Base-by-base conservation (phyloP, 345 rosid species). In the Jatropha curcas region DNA sequence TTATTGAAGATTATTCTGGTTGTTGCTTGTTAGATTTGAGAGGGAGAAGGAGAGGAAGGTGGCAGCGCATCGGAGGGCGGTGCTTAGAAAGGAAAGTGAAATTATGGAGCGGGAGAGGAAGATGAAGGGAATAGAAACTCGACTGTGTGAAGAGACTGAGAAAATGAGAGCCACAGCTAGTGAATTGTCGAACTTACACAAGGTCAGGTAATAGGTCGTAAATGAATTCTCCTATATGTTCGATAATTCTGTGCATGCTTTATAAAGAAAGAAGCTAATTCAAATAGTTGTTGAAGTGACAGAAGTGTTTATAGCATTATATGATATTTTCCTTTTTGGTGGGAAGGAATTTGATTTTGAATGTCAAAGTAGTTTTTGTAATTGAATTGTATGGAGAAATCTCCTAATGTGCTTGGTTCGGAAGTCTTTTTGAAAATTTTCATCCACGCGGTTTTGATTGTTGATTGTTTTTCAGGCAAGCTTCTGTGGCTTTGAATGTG, bases 401-500 rank as follows among this genome's bases (percentile, higher is more conserved):
- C 4, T 60, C 12, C 33, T 11, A 12, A 1, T 62, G 35, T 35
- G 6, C 35, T 35, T 63, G 25, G 24, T 52, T 25, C 20, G n/a
- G 39, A 39, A 10, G 30, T 45, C 52, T 43, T 28, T 52, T 50
- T n/a, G 48, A 41, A 45, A 13, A 57, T 64, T 43, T 30, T 19
- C 30, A 17, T 67, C 43, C 30, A 63, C 27, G n/a, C 60, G 62
- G 65, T n/a, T 53, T 27, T 27, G 8, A 69, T 27, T 22, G 11
- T 62, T 31, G 20, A 10, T 34, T 33, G 6, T n/a, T 60, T 68
- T 62, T 75, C 74, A 92, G 99, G 89, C 96, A 88, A 87, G 96
- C 97, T 33, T 84, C 92, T 0, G 94, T 91, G 71, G 99, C 99
- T 59, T 63, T 92, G 89, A 89, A 91, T 24, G 97, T 95, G 39